Evolutionary conservation across 2,329 filamentous ascomycete species (phyloP), one percentile per base, ranked within the genome.

Genomic region (Incumbomyces lentus): DNA sequence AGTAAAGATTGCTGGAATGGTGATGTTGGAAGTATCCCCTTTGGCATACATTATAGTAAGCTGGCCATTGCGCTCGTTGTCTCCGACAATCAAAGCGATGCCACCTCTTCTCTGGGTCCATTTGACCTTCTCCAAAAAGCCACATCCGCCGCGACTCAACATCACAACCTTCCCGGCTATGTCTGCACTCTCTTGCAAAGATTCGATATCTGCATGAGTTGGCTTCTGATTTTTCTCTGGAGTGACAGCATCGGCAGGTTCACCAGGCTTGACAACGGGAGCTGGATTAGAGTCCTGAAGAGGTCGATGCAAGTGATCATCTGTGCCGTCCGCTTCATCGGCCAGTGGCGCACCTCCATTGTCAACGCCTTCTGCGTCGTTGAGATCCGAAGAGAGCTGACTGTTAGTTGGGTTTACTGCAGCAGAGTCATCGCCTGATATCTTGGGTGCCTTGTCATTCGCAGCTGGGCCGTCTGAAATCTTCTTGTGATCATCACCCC

Each of bases 31-130:
- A 2, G 90, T 95, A 61, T 96, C 89, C 32, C 90, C 92, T 59
- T 86, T 81, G n/a, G 92, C 92, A 64, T 95, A 96, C 92, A 98
- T 98, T 57, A 93, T 92, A 42, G 96, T 86, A 51, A 98, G 69
- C 31, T 84, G 84, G 3, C 88, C 89, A 37, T 90, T 90, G 51
- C 86, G 84, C 48, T 86, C 83, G 63, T 95, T 85, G 63, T 98
- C 92, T 19, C 92, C 92, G 2, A 98, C 89, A 54, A 98, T 93
- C 50, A 98, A 72, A 31, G 86, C 92, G 49, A 88, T 76, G 16
- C 84, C 92, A 18, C 92, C 92, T 59, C 92, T 79, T 51, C 88
- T 78, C 64, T 98, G 92, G 11, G 85, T 87, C 92, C 92, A 98
- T 69, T 93, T 90, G 53, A 92, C 87, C 66, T 98, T 98, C 62